Conservation (phyloP, 257 asterid genomes). For the Solanum chiquidenum region DNA sequence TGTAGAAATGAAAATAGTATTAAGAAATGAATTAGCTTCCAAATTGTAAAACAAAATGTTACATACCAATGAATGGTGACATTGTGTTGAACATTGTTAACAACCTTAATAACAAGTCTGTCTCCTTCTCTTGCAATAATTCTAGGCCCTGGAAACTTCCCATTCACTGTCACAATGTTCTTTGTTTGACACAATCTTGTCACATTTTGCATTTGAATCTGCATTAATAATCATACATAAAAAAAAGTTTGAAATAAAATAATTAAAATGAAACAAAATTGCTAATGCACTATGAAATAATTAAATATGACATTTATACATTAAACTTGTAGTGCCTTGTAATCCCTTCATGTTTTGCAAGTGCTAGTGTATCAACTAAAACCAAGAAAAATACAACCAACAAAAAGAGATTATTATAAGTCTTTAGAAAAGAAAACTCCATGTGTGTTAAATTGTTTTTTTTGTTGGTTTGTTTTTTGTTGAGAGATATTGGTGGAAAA, state of each 20-base stretch:
- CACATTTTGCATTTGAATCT: constrained; percentile 46
- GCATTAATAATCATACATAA: background rate
- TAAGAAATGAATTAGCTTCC: background rate
- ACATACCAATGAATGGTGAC: constrained; percentile 48
- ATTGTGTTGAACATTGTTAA: constrained; percentile 46
- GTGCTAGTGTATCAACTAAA: constrained; percentile 10
- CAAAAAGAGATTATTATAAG: background rate
- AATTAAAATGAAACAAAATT: background rate
- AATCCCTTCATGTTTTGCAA: constrained; percentile 22
- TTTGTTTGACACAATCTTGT: constrained; percentile 49
- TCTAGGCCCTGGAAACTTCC: constrained; percentile 57
- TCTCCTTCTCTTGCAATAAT: constrained; percentile 65
- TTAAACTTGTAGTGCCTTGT: constrained; percentile 51
- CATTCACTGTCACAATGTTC: constrained; percentile 55
- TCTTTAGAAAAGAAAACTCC: constrained; percentile 10
- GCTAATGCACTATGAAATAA: background rate
- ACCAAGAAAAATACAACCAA: constrained; percentile 9
- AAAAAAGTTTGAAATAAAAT: background rate
- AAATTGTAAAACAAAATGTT: background rate
- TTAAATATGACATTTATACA: constrained; percentile 4
- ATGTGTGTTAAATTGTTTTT: background rate
- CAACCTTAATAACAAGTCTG: constrained; percentile 37
- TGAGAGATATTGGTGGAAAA: background rate
- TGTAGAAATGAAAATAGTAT: background rate
- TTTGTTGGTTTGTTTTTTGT: background rate